Evolutionary conservation across 768 basidiomycete genomes (phyloP).

Genomic region (Nidularia pulvinata): DNA sequence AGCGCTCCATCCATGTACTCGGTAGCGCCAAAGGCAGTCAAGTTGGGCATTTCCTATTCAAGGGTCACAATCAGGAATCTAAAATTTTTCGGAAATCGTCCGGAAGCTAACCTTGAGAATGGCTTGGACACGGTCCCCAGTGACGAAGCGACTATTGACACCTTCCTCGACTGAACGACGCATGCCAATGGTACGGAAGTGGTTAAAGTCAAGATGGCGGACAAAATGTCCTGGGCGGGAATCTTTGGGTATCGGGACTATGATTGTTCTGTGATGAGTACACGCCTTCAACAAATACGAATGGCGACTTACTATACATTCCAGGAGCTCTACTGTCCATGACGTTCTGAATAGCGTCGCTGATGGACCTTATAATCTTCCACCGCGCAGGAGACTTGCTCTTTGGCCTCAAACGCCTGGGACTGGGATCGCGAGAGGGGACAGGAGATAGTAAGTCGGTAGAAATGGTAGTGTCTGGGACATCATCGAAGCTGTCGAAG

Average conservation of each 20-base stretch:
- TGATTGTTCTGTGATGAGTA: background rate
- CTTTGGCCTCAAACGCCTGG: constrained; percentile 70
- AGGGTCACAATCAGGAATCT: constrained; percentile 5
- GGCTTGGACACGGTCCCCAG: constrained; percentile 79
- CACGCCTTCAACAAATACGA: background rate
- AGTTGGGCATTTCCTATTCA: constrained; percentile 82
- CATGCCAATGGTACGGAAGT: constrained; percentile 97
- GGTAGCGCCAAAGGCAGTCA: constrained; percentile 90
- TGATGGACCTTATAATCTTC: constrained; percentile 80
- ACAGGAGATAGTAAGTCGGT: constrained; percentile 77
- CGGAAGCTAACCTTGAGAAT: constrained; percentile 64
- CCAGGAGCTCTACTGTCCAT: constrained; percentile 64
- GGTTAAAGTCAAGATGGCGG: constrained; percentile 90
- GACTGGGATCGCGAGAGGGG: constrained; percentile 83
- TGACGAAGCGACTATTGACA: constrained; percentile 89
- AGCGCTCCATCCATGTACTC: constrained; percentile 98
- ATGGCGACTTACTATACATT: constrained; percentile 59
- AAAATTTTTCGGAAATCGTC: constrained; percentile 4
- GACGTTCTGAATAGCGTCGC: constrained; percentile 73
- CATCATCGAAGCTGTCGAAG: constrained; percentile 48
- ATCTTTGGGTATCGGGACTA: constrained; percentile 71
- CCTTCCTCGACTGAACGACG: constrained; percentile 91
- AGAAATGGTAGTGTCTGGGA: constrained; percentile 70
- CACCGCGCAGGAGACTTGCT: constrained; percentile 84
- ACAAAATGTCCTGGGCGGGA: constrained; percentile 80